A percentile compares a stretch with the other conserved stretches of the same genome.
These are phyloP conservation scores for Fusarium scirpi DNA, from an alignment of 2,329 filamentous ascomycete species.

Conservation along the genomic window DNA sequence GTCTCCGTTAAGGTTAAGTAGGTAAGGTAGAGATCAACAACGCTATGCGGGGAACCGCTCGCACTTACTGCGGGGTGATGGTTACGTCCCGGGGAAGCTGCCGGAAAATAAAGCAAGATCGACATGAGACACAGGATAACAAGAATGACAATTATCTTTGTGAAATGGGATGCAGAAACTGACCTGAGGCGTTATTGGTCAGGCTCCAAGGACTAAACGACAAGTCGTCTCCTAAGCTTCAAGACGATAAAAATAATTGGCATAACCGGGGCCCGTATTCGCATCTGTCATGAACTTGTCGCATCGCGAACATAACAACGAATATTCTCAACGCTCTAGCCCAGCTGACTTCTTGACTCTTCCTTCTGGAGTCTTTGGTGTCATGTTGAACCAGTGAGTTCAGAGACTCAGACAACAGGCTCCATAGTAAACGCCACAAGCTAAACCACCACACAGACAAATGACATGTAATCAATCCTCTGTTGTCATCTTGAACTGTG, in stretches of 20 bases:
- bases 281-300: background rate
- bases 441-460: background rate
- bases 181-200: too few species aligned
- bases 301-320: background rate
- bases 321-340: background rate
- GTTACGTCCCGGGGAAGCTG: background rate
- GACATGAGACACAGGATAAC: background rate
- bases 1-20: background rate
- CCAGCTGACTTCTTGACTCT: background rate
- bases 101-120: background rate
- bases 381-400: background rate
- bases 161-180: too few species aligned
- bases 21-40: background rate
- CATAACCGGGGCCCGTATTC: background rate
- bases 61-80: background rate
- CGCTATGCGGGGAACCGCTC: background rate
- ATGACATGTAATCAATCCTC: background rate
- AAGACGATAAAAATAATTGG: too few species aligned
- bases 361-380: background rate
- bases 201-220: too few species aligned
- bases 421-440: background rate
- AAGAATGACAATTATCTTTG: too few species aligned
- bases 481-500: background rate
- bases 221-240: background rate
- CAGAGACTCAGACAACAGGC: background rate